Conservation (phyloP, 2,329 filamentous ascomycete species). For the Rhinocladiella similis region DNA sequence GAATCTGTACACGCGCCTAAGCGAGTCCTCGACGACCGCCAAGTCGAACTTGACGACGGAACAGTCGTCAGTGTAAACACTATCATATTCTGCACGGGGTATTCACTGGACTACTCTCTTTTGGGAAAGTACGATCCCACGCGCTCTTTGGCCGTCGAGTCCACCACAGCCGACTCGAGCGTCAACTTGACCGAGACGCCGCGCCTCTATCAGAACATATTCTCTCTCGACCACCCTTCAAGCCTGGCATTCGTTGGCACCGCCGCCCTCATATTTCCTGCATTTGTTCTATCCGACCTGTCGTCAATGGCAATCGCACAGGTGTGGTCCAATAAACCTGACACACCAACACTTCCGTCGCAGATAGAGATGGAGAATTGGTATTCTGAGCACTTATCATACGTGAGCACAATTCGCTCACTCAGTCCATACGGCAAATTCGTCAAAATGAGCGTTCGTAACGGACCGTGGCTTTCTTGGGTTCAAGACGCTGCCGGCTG, state of each 20-base stretch:
- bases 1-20: slow-evolving; percentile 20
- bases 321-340: slow-evolving; percentile 33
- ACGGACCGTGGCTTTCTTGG: slow-evolving; percentile 31
- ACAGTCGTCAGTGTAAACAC: slow-evolving; percentile 35
- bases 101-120: slow-evolving; percentile 32
- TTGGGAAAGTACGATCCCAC: slow-evolving; percentile 32
- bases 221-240: slow-evolving; percentile 32
- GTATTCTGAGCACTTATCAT: slow-evolving; percentile 24
- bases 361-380: slow-evolving; percentile 31
- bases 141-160: not conserved
- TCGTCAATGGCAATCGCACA: slow-evolving; percentile 34
- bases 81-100: slow-evolving; percentile 41
- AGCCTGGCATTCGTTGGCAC: slow-evolving; percentile 36
- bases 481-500: slow-evolving; percentile 36
- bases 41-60: slow-evolving; percentile 35
- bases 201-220: slow-evolving; percentile 36
- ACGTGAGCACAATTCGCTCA: slow-evolving; percentile 20
- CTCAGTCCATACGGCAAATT: slow-evolving; percentile 15
- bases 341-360: slow-evolving; percentile 25
- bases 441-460: not conserved
- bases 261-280: slow-evolving; percentile 25
- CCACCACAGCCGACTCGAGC: not conserved
- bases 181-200: slow-evolving; percentile 10
- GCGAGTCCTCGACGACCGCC: slow-evolving; percentile 28
- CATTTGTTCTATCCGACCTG: slow-evolving; percentile 33